Evolutionary conservation across 1,284 basidiomycete species (phyloP).

Genomic region (Papiliotrema flavescens): DNA sequence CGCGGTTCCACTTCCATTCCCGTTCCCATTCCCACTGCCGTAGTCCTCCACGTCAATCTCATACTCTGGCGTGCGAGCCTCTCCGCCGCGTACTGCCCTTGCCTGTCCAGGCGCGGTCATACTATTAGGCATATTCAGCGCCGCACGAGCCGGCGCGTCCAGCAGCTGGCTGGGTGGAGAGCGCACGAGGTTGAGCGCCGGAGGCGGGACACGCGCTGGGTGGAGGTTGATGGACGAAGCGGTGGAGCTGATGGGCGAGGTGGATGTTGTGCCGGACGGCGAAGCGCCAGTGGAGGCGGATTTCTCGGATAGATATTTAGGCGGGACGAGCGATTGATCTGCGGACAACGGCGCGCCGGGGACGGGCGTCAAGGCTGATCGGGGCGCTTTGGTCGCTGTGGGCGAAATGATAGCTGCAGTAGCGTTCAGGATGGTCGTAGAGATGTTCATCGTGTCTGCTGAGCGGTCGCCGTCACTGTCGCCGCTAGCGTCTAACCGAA

Average conservation of each 20-base stretch:
- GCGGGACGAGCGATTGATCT: slow-evolving; percentile 17
- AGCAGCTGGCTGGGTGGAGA: slow-evolving; percentile 33
- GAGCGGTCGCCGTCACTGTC: not conserved
- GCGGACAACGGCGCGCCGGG: slow-evolving; percentile 16
- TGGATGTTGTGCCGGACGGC: not conserved
- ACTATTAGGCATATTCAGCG: slow-evolving; percentile 40
- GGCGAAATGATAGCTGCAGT: slow-evolving; percentile 2
- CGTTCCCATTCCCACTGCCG: not conserved
- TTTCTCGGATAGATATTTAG: slow-evolving; percentile 18
- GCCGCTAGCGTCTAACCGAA: not conserved
- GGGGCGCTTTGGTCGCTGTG: not conserved
- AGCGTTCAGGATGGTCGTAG: slow-evolving; percentile 2
- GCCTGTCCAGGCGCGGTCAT: slow-evolving; percentile 38
- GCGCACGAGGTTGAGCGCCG: slow-evolving; percentile 18
- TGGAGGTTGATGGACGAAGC: slow-evolving; percentile 4
- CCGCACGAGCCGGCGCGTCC: slow-evolving; percentile 43
- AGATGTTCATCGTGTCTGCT: slow-evolving; percentile 3
- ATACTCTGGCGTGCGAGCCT: slow-evolving; percentile 38
- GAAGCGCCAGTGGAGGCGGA: not conserved
- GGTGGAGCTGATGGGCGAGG: not conserved
- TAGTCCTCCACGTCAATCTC: slow-evolving; percentile 20
- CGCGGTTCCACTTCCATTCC: not conserved
- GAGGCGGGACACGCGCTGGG: not conserved
- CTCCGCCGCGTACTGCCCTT: slow-evolving; percentile 32
- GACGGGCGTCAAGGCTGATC: not conserved